Base-by-base conservation (phyloP, 1,284 basidiomycete genomes). In the Sphagnurus paluster region DNA sequence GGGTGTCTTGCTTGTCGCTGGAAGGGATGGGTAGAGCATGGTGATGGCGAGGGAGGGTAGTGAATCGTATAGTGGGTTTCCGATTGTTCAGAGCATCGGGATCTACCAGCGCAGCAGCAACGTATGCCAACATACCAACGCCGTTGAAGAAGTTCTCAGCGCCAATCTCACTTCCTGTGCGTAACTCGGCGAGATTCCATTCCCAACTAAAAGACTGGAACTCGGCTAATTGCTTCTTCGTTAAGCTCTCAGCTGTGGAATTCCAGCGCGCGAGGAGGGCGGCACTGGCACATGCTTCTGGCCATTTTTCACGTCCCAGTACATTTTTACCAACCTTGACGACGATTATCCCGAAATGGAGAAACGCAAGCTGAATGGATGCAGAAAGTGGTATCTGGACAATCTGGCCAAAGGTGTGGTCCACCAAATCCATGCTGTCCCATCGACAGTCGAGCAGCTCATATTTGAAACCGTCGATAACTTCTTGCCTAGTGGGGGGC, bases 111-210 rank as follows among this genome's bases (percentile, higher is more conserved):
- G 24, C 34, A 28, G 42, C 42, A 28, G 34, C 5, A 24, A 44
- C 7, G 14, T 44, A 44, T 17, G 14, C 42, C 16, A 35, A 33
- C 5, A 29, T 37, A 11, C 42, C 42, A 10, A 44, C 9, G 6
- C 11, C 26, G 16, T 37, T 44, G 23, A 44, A 37, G 25, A 44
- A 44, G 10, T 26, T 28, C 25, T 44, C 34, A 17, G 23, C n/a
- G 19, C 23, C 20, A 19, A 13, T 3, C 29, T 34, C 32, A 5
- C 32, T 25, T 4, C 23, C 21, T 5, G 41, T 25, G n/a, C 23
- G 13, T 7, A 40, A 11, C 6, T 40, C 37, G 7, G 11, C 21
- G 25, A 3, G 8, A 21, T 38, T 17, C 38, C 38, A 40, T 38
- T 8, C 17, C 36, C 36, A 38, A n/a, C n/a, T n/a, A n/a, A n/a